phyloP scores from a whole-genome alignment of 2,329 filamentous ascomycete species.

The Pyricularia sp. region DNA sequence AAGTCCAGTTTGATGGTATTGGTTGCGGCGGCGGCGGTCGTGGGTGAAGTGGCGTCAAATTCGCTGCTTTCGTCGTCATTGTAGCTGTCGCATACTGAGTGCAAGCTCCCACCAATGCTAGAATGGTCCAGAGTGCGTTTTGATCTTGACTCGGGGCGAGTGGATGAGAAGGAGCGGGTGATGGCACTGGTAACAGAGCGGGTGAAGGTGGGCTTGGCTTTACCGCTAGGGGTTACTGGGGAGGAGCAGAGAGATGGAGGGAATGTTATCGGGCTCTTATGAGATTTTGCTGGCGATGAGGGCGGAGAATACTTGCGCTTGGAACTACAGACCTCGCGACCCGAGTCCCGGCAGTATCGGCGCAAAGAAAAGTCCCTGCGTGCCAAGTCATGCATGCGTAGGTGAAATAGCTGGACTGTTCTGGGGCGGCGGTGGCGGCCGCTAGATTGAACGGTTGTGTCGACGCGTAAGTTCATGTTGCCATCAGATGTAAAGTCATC shows the following conservation, averaged over 20 bases:
- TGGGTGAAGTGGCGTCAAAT: background rate
- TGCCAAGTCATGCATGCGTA: conserved; percentile 85
- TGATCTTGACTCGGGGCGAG: conserved; percentile 16
- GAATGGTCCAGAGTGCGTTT: conserved; percentile 21
- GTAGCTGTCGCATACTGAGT: conserved; percentile 17
- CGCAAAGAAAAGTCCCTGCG: conserved; percentile 81
- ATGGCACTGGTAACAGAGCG: conserved; percentile 34
- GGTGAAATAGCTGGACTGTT: conserved; percentile 69
- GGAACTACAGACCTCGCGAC: conserved; percentile 82
- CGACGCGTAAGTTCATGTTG: conserved; percentile 91
- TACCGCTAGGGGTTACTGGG: conserved; percentile 6
- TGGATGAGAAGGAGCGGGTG: conserved; percentile 28
- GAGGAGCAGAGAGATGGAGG: conserved; percentile 4
- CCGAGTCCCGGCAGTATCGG: conserved; percentile 84
- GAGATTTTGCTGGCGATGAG: conserved; percentile 35
- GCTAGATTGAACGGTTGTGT: conserved; percentile 57
- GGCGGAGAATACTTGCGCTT: conserved; percentile 55
- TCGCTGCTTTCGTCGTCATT: conserved; percentile 16
- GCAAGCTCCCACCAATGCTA: conserved; percentile 18
- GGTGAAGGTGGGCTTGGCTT: conserved; percentile 26
- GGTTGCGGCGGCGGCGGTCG: conserved; percentile 31
- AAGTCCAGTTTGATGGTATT: conserved; percentile 86
- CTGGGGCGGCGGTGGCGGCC: conserved; percentile 36
- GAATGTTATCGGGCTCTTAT: conserved; percentile 5
- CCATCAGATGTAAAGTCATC: conserved; percentile 84